phyloP scores from a whole-genome alignment of 2,329 filamentous ascomycete genomes.

The Orbilia ellipsospora region DNA sequence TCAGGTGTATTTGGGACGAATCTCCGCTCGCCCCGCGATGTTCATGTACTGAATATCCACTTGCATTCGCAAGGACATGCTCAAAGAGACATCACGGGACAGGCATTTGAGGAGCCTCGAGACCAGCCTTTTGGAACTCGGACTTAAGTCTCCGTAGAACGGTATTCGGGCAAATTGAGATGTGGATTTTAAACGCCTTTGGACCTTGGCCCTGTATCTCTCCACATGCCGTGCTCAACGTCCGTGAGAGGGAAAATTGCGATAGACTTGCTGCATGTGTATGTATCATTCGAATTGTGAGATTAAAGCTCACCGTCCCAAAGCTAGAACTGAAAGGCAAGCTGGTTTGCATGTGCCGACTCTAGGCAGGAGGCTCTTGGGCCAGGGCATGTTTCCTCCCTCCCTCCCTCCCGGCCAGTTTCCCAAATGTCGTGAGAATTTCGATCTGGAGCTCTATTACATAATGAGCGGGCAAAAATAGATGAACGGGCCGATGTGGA shows the following conservation, averaged over 20 bases:
- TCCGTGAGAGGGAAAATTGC: conserved; percentile 6
- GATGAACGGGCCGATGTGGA: background rate
- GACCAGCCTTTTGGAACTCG: conserved; percentile 3
- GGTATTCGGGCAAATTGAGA: conserved; percentile 44
- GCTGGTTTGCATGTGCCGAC: too few species aligned
- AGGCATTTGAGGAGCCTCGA: conserved; percentile 23
- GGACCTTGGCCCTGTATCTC: background rate
- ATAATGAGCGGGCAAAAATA: conserved; percentile 39
- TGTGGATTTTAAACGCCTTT: background rate
- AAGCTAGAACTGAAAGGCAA: background rate
- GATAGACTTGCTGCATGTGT: conserved; percentile 1
- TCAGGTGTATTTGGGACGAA: conserved; percentile 41
- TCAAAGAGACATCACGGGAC: conserved; percentile 29
- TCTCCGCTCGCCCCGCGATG: conserved; percentile 22
- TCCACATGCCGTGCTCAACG: conserved; percentile 23
- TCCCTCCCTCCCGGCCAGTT: conserved; percentile 5
- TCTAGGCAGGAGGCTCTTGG: too few species aligned
- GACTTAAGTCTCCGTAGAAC: conserved; percentile 37
- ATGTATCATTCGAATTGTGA: too few species aligned
- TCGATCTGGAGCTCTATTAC: conserved; percentile 9
- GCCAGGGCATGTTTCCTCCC: background rate
- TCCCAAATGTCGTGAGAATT: conserved; percentile 14
- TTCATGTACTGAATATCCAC: too few species aligned
- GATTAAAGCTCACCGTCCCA: background rate
- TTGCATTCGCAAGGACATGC: background rate